phyloP scores from a whole-genome alignment of 441 rosid species.

The Biscutella laevigata region DNA sequence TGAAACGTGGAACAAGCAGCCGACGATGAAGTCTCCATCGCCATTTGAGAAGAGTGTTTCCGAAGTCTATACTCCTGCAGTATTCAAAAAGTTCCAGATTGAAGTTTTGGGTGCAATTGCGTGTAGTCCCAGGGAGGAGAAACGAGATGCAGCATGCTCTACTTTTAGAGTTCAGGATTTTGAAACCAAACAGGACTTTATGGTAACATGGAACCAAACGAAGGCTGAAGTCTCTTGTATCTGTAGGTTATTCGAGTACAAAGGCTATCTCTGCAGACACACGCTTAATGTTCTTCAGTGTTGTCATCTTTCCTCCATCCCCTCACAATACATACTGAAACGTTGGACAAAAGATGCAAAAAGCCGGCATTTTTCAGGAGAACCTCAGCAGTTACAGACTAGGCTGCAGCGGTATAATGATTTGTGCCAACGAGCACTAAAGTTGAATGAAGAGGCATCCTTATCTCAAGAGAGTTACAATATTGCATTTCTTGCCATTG shows the following conservation, averaged over 20 bases:
- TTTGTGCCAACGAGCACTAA: conserved; percentile 59
- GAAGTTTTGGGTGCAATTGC: conserved; percentile 88
- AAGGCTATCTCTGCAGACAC: conserved; percentile 83
- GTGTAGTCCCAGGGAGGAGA: conserved; percentile 74
- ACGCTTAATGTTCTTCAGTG: conserved; percentile 81
- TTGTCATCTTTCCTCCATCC: conserved; percentile 66
- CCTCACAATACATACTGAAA: conserved; percentile 57
- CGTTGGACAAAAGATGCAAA: conserved; percentile 86
- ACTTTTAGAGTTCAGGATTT: conserved; percentile 70
- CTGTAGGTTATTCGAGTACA: conserved; percentile 66
- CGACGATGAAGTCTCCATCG: conserved; percentile 68
- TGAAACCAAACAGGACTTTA: conserved; percentile 56
- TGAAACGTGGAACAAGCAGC: conserved; percentile 75
- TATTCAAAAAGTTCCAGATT: conserved; percentile 66
- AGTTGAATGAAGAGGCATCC: conserved; percentile 72
- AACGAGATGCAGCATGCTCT: conserved; percentile 49
- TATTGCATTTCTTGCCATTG: conserved; percentile 53
- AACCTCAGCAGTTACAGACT: conserved; percentile 53
- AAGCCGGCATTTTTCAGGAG: conserved; percentile 42
- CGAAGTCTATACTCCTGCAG: conserved; percentile 66
- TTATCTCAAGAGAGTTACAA: conserved; percentile 67
- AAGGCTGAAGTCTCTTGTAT: conserved; percentile 65
- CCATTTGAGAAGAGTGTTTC: conserved; percentile 80
- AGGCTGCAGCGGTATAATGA: conserved; percentile 68
- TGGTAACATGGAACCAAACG: conserved; percentile 60